phyloP scores from a whole-genome alignment of 805 yeast species.

The Wickerhamiella sergipiensis region DNA sequence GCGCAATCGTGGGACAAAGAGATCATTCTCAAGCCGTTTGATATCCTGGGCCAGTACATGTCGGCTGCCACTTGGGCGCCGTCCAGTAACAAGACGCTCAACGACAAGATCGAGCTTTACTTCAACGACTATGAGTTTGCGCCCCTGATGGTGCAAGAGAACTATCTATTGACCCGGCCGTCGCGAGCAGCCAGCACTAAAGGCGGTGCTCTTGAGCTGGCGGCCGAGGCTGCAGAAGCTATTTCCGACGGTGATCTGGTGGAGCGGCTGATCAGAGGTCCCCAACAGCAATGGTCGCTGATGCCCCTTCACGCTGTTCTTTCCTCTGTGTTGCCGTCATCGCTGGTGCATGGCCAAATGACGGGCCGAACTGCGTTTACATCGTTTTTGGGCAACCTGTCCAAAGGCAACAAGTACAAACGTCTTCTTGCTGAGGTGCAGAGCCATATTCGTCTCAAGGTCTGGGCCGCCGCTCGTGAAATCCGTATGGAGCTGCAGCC shows the following conservation, averaged over 20 bases:
- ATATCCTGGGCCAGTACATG: slow-evolving; percentile 58
- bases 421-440: slow-evolving; percentile 77
- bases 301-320: slow-evolving; percentile 81
- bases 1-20: slow-evolving; percentile 76
- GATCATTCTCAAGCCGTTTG: slow-evolving; percentile 83
- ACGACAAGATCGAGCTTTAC: slow-evolving; percentile 75
- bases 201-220: slow-evolving; percentile 38
- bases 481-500: slow-evolving; percentile 69
- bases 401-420: slow-evolving; percentile 64
- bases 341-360: slow-evolving; percentile 57
- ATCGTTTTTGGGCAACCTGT: slow-evolving; percentile 79
- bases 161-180: slow-evolving; percentile 57
- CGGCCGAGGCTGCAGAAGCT: slow-evolving; percentile 71
- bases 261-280: slow-evolving; percentile 68
- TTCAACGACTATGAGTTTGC: slow-evolving; percentile 91
- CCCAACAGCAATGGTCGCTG: slow-evolving; percentile 89
- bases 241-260: slow-evolving; percentile 77
- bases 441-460: slow-evolving; percentile 69
- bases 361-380: slow-evolving; percentile 66
- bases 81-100: slow-evolving; percentile 34
- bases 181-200: slow-evolving; percentile 19
- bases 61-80: slow-evolving; percentile 36
- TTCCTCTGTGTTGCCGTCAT: slow-evolving; percentile 73
- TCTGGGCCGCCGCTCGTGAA: slow-evolving; percentile 62
- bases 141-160: slow-evolving; percentile 93